Conservation (phyloP, 768 basidiomycete genomes). For the Trametes maxima region DNA sequence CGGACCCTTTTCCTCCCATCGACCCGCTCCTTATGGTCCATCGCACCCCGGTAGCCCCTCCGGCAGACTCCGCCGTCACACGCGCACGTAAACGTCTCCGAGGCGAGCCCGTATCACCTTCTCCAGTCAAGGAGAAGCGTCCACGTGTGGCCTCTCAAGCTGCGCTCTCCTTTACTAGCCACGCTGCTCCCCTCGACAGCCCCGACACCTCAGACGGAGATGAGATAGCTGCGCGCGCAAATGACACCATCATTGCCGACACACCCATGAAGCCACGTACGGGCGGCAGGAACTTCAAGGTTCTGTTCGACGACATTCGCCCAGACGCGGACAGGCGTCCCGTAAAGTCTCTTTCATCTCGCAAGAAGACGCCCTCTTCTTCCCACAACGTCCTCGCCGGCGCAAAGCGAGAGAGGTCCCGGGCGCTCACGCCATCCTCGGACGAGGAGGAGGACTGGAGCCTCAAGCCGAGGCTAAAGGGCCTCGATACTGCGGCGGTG, state of each 20-base stretch:
- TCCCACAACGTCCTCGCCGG: conserved; percentile 12
- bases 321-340: conserved; percentile 15
- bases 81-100: conserved; percentile 80
- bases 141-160: conserved; percentile 53
- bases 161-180: conserved; percentile 40
- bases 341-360: conserved; percentile 13
- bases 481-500: conserved; percentile 17
- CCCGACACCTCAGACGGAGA: conserved; percentile 42
- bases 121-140: conserved; percentile 77
- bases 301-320: conserved; percentile 58
- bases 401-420: conserved; percentile 16
- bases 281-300: conserved; percentile 62
- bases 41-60: conserved; percentile 17
- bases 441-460: conserved; percentile 30
- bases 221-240: conserved; percentile 29
- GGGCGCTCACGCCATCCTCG: conserved; percentile 27
- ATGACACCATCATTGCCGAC: conserved; percentile 60
- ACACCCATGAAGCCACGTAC: conserved; percentile 68
- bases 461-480: conserved; percentile 23
- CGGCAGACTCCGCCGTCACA: conserved; percentile 49
- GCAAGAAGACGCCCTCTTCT: conserved; percentile 1
- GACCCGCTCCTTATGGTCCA: conserved; percentile 26
- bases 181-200: conserved; percentile 33
- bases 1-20: conserved; percentile 46
- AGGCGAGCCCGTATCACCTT: conserved; percentile 82